Conservation (phyloP, 2,329 filamentous ascomycete species). For the Fusarium pseudonygamai region DNA sequence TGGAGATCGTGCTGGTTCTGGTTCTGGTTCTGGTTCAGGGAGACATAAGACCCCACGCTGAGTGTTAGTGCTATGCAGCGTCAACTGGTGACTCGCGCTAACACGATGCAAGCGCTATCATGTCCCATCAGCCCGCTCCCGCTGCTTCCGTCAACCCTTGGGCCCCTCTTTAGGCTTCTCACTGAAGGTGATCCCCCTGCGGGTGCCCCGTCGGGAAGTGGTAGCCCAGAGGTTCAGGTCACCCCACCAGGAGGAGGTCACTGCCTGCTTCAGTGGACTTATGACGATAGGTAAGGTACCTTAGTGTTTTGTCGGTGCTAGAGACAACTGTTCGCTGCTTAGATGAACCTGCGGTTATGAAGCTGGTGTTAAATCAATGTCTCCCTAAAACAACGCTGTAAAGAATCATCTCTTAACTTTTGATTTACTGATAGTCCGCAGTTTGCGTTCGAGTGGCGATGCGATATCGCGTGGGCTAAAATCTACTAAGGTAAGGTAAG, state of each 20-base stretch:
- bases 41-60: slow-evolving; percentile 13
- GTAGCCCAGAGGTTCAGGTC: background rate
- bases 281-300: background rate
- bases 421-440: background rate
- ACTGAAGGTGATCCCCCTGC: background rate
- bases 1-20: background rate
- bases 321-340: background rate
- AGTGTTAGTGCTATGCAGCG: slow-evolving; percentile 17
- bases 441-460: slow-evolving; percentile 26
- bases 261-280: slow-evolving; percentile 1
- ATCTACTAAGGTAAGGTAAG: background rate
- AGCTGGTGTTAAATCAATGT: background rate
- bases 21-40: slow-evolving; percentile 4
- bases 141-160: slow-evolving; percentile 23
- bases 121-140: slow-evolving; percentile 15
- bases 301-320: background rate
- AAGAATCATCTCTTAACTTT: background rate
- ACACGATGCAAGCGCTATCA: slow-evolving; percentile 10
- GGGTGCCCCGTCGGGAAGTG: background rate
- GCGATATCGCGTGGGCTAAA: slow-evolving; percentile 36
- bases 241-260: slow-evolving; percentile 5
- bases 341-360: background rate
- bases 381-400: background rate
- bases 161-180: slow-evolving; percentile 8
- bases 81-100: background rate